Evolutionary conservation across 2,329 filamentous ascomycete genomes (phyloP).

Genomic region (Sordariomycetes sp.): DNA sequence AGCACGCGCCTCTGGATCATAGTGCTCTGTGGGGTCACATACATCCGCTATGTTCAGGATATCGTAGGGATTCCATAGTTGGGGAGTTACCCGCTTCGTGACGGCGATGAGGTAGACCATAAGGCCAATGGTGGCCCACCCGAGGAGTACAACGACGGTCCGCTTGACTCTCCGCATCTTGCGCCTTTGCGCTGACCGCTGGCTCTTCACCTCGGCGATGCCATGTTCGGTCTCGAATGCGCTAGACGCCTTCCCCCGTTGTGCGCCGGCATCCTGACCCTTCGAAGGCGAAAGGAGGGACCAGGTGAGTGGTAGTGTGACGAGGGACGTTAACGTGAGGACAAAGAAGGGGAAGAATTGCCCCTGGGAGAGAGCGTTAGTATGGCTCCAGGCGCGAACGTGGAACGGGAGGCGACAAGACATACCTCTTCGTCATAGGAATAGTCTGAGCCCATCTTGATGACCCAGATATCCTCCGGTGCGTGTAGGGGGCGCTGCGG

Average conservation of each 20-base stretch:
- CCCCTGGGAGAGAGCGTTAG: constrained; percentile 39
- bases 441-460: constrained; percentile 84
- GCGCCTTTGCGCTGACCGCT: constrained; percentile 79
- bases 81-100: constrained; percentile 58
- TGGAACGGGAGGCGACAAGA: not conserved
- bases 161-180: constrained; percentile 85
- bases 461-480: constrained; percentile 11
- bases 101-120: constrained; percentile 88
- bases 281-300: constrained; percentile 70
- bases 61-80: constrained; percentile 95
- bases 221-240: constrained; percentile 74
- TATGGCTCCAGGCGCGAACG: not conserved
- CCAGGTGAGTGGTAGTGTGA: constrained; percentile 86
- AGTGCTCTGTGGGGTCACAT: constrained; percentile 15
- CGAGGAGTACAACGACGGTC: constrained; percentile 60
- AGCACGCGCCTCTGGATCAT: constrained; percentile 2
- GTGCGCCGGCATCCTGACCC: constrained; percentile 68
- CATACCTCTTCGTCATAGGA: constrained; percentile 88
- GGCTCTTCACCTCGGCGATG: constrained; percentile 62
- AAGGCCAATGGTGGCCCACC: constrained; percentile 75
- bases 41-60: constrained; percentile 81
- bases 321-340: constrained; percentile 75
- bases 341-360: constrained; percentile 99
- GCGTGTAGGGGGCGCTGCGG: not conserved
- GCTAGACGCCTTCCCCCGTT: constrained; percentile 59